Conservation (phyloP, 768 basidiomycete genomes). For the Phaeotremella fagi region DNA sequence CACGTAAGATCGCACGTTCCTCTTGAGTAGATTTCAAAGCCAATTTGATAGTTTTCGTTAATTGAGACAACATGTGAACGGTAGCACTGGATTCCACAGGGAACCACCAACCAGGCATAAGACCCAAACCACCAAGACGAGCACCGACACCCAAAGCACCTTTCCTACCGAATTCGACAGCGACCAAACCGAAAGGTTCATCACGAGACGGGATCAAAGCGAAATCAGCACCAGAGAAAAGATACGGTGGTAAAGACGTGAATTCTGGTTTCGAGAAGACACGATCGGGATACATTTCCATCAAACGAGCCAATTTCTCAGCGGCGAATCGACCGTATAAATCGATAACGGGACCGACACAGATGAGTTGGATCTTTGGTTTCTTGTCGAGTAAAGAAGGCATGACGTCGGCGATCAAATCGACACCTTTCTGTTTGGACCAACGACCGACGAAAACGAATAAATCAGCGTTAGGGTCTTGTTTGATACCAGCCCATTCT, state of each 20-base stretch:
- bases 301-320: conserved; percentile 83
- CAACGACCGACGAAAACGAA: conserved; percentile 97
- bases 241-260: conserved; percentile 83
- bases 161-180: conserved; percentile 93
- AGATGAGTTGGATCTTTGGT: conserved; percentile 75
- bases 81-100: conserved; percentile 91
- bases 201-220: conserved; percentile 93
- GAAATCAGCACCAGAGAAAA: conserved; percentile 93
- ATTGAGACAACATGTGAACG: conserved; percentile 87
- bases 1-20: conserved; percentile 86
- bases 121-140: conserved; percentile 85
- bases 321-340: conserved; percentile 92
- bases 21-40: conserved; percentile 85
- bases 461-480: conserved; percentile 80
- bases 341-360: conserved; percentile 92
- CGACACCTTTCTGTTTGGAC: conserved; percentile 97
- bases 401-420: conserved; percentile 93
- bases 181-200: conserved; percentile 91
- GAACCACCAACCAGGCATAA: conserved; percentile 99
- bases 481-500: conserved; percentile 89
- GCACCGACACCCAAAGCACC: conserved; percentile 93
- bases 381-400: conserved; percentile 82
- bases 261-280: conserved; percentile 97
- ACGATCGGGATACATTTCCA: conserved; percentile 91
- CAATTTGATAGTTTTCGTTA: conserved; percentile 90